Evolutionary conservation across 2,329 filamentous ascomycete genomes (phyloP).

Genomic region (Aspergillus pseudoglaucus): DNA sequence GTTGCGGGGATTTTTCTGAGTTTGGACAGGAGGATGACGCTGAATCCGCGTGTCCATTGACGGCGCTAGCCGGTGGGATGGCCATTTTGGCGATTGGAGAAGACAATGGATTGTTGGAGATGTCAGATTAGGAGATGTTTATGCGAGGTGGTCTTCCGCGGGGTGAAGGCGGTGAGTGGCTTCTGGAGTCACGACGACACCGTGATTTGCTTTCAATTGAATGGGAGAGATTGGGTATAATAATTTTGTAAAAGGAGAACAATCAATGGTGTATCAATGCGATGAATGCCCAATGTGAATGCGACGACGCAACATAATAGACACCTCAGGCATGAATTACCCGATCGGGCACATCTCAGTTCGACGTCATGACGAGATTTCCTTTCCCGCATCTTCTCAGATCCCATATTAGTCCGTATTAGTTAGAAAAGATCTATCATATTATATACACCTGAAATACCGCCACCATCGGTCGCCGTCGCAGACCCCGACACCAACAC

Average conservation of each 20-base stretch:
- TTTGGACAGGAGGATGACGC: conserved; percentile 3
- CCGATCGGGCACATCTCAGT: neutral
- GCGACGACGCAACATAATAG: neutral
- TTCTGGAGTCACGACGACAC: neutral
- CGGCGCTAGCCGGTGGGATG: conserved; percentile 6
- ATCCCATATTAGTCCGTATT: neutral
- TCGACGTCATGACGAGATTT: conserved; percentile 1
- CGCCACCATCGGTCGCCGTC: conserved; percentile 17
- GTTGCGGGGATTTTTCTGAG: neutral
- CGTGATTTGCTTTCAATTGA: no score
- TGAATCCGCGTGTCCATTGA: conserved; percentile 22
- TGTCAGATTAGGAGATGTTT: neutral
- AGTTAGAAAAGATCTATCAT: neutral
- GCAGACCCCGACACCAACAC: conserved; percentile 16
- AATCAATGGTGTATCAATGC: no score
- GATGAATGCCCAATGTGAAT: neutral
- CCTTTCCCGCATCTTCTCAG: neutral
- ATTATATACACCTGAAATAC: neutral
- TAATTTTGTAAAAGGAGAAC: no score
- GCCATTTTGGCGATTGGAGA: conserved; percentile 11
- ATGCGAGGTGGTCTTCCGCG: neutral
- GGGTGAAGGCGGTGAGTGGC: neutral
- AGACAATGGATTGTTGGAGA: neutral
- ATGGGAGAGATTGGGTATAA: no score
- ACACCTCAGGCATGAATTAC: neutral